A percentile compares a stretch with the other conserved stretches of the same genome.
These are phyloP conservation scores for Yamadazyma akitaensis DNA, from an alignment of 805 yeast genomes.

Conservation along the genomic window DNA sequence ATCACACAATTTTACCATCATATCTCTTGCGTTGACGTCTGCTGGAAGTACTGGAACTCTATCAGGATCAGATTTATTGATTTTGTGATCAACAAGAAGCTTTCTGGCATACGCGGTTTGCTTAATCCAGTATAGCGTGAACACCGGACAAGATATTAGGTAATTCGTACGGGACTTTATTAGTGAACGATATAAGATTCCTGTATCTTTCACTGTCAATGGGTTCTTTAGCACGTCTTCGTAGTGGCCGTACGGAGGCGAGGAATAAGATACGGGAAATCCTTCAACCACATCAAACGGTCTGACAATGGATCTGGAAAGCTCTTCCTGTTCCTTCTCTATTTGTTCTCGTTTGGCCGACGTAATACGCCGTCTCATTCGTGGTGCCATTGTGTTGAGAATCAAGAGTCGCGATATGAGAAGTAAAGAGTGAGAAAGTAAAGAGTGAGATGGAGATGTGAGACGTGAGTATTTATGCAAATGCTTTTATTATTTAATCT, in stretches of 20 bases:
- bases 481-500: not conserved
- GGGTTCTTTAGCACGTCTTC: conserved; percentile 57
- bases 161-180: conserved; percentile 62
- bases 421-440: not conserved
- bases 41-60: conserved; percentile 34
- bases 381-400: conserved; percentile 26
- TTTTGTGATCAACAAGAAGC: conserved; percentile 25
- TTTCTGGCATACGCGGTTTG: conserved; percentile 55
- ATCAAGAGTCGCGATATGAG: not conserved
- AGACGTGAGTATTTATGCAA: not conserved
- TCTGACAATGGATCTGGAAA: conserved; percentile 38
- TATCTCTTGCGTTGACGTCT: conserved; percentile 64
- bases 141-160: conserved; percentile 64
- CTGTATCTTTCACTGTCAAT: conserved; percentile 67
- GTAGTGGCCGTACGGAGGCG: conserved; percentile 58
- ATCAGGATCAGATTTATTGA: conserved; percentile 18
- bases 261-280: conserved; percentile 61
- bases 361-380: conserved; percentile 44
- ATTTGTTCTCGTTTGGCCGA: conserved; percentile 40
- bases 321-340: conserved; percentile 36
- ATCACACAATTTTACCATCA: conserved; percentile 85
- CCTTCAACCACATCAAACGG: conserved; percentile 68
- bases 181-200: conserved; percentile 66
- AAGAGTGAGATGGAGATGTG: not conserved
- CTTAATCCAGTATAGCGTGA: conserved; percentile 77